Evolutionary conservation across 352 stramenopile genomes (phyloP).

Genomic region (Phytopythium oedochilum): DNA sequence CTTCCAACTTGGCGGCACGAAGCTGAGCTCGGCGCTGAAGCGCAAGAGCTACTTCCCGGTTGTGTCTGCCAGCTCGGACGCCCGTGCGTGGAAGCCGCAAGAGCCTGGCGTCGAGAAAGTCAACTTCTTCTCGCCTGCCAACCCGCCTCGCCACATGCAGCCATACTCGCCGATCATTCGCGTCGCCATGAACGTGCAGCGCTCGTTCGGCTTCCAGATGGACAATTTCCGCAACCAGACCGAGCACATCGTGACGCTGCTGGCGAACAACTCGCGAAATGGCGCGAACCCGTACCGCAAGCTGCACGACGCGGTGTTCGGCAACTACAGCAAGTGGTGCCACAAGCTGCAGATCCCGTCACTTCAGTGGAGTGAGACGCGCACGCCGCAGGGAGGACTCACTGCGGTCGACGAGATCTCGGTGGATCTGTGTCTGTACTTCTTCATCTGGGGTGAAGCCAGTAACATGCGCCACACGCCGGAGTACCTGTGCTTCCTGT

Average conservation of each 20-base stretch:
- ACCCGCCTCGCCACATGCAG: conserved; percentile 77
- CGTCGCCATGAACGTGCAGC: conserved; percentile 82
- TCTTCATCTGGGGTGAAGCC: conserved; percentile 98
- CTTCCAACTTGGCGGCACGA: conserved; percentile 26
- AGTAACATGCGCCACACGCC: conserved; percentile 97
- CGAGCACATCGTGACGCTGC: conserved; percentile 95
- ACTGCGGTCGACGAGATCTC: conserved; percentile 88
- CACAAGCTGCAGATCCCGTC: conserved; percentile 74
- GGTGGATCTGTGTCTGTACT: conserved; percentile 91
- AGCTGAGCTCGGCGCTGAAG: conserved; percentile 13
- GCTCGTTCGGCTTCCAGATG: conserved; percentile 80
- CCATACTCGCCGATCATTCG: conserved; percentile 81
- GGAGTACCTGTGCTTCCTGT: conserved; percentile 98
- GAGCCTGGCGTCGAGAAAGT: conserved; percentile 36
- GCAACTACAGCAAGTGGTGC: conserved; percentile 88
- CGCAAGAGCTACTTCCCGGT: conserved; percentile 39
- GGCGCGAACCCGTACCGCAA: conserved; percentile 77
- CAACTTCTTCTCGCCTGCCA: conserved; percentile 79
- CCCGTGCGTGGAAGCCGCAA: conserved; percentile 57
- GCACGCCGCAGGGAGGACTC: conserved; percentile 62
- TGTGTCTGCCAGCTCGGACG: conserved; percentile 77
- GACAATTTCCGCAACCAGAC: conserved; percentile 94
- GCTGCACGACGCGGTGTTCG: conserved; percentile 79
- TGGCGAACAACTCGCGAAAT: conserved; percentile 90
- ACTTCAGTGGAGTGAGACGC: conserved; percentile 66